Evolutionary conservation across 1,139 yeast genomes (phyloP).

Genomic region (Kodamaea suecica): DNA sequence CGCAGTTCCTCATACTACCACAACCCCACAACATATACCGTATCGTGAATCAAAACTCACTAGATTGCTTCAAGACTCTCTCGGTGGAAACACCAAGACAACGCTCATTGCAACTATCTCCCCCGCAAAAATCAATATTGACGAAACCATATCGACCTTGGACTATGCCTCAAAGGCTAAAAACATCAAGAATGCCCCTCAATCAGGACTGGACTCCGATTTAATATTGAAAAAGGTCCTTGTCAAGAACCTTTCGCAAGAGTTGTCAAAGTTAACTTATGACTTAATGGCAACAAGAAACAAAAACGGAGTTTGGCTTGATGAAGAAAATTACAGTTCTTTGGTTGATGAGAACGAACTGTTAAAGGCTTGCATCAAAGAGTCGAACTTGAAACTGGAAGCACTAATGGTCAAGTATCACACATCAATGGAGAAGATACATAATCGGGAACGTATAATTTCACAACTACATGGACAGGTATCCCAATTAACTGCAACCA

Average conservation of each 20-base stretch:
- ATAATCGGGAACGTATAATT: not conserved
- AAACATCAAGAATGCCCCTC: conserved; percentile 72
- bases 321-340: conserved; percentile 53
- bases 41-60: conserved; percentile 85
- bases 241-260: conserved; percentile 54
- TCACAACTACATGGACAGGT: conserved; percentile 3
- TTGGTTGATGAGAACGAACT: conserved; percentile 36
- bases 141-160: conserved; percentile 77
- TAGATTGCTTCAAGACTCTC: conserved; percentile 72
- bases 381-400: conserved; percentile 13
- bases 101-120: conserved; percentile 79
- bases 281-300: conserved; percentile 62
- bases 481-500: not conserved
- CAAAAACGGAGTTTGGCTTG: conserved; percentile 60
- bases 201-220: conserved; percentile 50
- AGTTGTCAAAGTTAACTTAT: conserved; percentile 51
- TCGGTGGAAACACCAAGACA: conserved; percentile 82
- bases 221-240: conserved; percentile 56
- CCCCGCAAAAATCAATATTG: conserved; percentile 69
- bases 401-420: conserved; percentile 2
- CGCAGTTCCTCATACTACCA: no score
- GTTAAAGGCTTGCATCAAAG: conserved; percentile 25
- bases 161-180: conserved; percentile 85
- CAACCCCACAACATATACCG: conserved; percentile 57
- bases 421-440: not conserved